Conservation (phyloP, 257 asterid genomes). For the Petunia axillaris region DNA sequence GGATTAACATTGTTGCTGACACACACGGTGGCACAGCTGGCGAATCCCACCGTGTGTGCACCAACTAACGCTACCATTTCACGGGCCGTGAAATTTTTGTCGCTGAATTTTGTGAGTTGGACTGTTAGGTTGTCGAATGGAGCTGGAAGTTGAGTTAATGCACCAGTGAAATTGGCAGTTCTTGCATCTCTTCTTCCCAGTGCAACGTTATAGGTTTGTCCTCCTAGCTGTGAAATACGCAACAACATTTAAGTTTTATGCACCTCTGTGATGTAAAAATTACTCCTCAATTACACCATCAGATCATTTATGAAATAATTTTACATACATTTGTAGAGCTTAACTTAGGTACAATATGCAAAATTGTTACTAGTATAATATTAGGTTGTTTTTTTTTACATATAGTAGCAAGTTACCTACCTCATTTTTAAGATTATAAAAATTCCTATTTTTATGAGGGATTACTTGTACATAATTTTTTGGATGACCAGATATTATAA, state of each 20-base stretch:
- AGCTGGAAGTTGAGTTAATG: slow-evolving; percentile 19
- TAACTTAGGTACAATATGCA: no score
- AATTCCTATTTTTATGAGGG: no score
- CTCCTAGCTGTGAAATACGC: slow-evolving; percentile 21
- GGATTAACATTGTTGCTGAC: not conserved
- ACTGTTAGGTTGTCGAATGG: slow-evolving; percentile 19
- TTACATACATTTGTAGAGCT: no score
- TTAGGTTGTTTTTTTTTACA: no score
- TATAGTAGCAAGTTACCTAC: no score
- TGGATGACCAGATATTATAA: no score
- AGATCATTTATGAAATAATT: no score
- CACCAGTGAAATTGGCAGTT: slow-evolving; percentile 26
- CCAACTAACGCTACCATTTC: slow-evolving; percentile 29
- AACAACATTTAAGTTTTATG: not conserved
- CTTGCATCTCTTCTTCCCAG: slow-evolving; percentile 27
- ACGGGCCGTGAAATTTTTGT: slow-evolving; percentile 4
- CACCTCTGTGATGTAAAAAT: no score
- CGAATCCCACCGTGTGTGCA: slow-evolving; percentile 25
- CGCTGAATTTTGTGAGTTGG: slow-evolving; percentile 18
- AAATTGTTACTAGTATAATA: no score
- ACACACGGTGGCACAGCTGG: slow-evolving; percentile 14
- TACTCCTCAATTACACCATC: no score
- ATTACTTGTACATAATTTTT: no score
- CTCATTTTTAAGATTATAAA: no score
- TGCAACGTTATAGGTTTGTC: slow-evolving; percentile 20